Base-by-base conservation (phyloP, 345 rosid species). In the Syzygium grande region DNA sequence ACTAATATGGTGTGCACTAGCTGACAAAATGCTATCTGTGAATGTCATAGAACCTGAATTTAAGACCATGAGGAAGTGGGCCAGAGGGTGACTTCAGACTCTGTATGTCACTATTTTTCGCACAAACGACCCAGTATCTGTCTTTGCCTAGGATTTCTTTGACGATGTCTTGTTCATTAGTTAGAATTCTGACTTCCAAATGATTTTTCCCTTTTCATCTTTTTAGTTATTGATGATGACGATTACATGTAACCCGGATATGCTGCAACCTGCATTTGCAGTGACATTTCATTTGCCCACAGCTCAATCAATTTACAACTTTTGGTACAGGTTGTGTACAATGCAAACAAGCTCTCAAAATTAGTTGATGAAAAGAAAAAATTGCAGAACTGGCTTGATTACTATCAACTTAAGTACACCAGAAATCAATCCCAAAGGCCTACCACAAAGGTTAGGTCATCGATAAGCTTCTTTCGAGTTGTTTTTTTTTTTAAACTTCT, bases 301-400 rank as follows among this genome's bases (percentile, higher is more conserved):
- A 25, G 21, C 21, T 30, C 23, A 51, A 38, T n/a, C 58, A 34
- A 38, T 17, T 19, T 34, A 17, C 25, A 73, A 41, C 29, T 73
- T 34, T 30, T 53, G 34, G 85, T 89, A 91, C 95, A 98, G 99
- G 95, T 94, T 63, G 98, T 98, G 84, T 94, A 92, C 87, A 92
- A 95, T 61, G 99, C 98, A 25, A 96, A 95, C 86, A 89, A 91
- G 55, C 93, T 97, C 21, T 94, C 98, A 1, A 89, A 93, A 84
- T 87, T 96, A 65, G 96, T 94, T 56, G 85, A 91, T 27, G 89
- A 95, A 93, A 96, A 92, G 95, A 94, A 94, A 43, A 93, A 91
- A 10, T 86, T 92, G 91, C 94, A 92, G 92, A 97, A 97, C 84
- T 97, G 98, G 99, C 94, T 96, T 55, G 97, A 95, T 88, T 96